phyloP scores from a whole-genome alignment of 2,329 filamentous ascomycete species.

The Alternaria gaisen region DNA sequence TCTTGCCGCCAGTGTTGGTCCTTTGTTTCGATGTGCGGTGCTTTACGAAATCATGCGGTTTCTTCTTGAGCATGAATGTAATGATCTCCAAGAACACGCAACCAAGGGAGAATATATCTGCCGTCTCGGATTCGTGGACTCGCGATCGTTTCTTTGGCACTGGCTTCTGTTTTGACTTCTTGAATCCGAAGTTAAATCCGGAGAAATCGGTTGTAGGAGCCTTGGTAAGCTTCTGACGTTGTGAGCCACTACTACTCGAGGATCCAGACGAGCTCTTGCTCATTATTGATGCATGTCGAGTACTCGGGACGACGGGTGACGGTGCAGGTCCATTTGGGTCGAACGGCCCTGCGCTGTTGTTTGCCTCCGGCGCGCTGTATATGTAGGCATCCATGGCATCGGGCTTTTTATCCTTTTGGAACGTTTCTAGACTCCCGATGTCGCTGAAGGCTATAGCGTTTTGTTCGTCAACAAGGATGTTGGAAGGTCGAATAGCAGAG shows the following conservation, averaged over 20 bases:
- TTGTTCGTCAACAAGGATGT: constrained; percentile 70
- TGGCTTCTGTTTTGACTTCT: constrained; percentile 41
- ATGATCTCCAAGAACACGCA: constrained; percentile 77
- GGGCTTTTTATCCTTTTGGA: constrained; percentile 61
- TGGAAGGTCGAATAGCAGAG: constrained; percentile 74
- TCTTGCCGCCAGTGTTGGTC: constrained; percentile 52
- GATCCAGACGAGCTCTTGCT: constrained; percentile 51
- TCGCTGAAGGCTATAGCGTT: constrained; percentile 75
- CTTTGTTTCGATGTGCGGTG: constrained; percentile 74
- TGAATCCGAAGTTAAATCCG: constrained; percentile 51
- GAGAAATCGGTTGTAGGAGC: constrained; percentile 46
- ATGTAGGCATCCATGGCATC: constrained; percentile 76
- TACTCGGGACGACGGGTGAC: constrained; percentile 24
- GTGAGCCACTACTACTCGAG: constrained; percentile 40
- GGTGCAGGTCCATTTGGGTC: constrained; percentile 23
- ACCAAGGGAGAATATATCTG: constrained; percentile 77
- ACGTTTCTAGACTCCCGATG: constrained; percentile 58
- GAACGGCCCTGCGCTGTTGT: constrained; percentile 40
- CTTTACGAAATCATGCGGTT: constrained; percentile 70
- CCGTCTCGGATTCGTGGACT: constrained; percentile 53
- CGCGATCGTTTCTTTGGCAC: constrained; percentile 37
- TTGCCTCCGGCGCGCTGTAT: constrained; percentile 73
- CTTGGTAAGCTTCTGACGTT: constrained; percentile 47
- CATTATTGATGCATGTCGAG: constrained; percentile 41
- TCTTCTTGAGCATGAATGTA: constrained; percentile 73